Base-by-base conservation (phyloP, 768 basidiomycete species). In the Ramaria sp. region DNA sequence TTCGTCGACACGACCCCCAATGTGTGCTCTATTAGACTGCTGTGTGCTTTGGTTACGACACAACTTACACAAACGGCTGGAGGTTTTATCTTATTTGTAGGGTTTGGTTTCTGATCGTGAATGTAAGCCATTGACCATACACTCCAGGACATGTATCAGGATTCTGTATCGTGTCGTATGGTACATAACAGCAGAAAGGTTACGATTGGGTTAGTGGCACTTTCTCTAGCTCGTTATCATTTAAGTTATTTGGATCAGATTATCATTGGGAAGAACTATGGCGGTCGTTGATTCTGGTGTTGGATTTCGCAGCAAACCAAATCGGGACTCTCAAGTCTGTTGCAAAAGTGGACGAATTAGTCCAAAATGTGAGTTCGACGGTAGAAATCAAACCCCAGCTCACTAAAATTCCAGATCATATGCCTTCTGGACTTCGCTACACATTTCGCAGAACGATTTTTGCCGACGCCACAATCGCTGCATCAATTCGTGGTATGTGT, bases 41-140 rank as follows among this genome's bases (percentile, higher is more conserved):
- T 83, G 80, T 61, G 73, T 83, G 6, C 70, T 87, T 13, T 87
- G 83, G 83, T 66, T 86, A 27, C 78, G 82, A 17, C 84, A 88
- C 61, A 86, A 85, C 63, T 68, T 87, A 31, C 81, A 85, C 56
- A 83, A 77, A 61, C 75, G 72, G 30, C 67, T 86, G 4, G 81
- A 85, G 57, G 75, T 78, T 0, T 69, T 73, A 30, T 76, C 77
- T 6, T 85, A 84, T 61, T 68, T 72, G 85, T 83, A 62, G 46
- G 81, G 67, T 19, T 11, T 48, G 38, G 38, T 59, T 58, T 34
- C 60, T 47, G 30, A 49, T 6, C 27, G 58, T n/a, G 31, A 31
- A 9, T 41, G 17, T 50, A 59, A 50, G 17, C 11, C 30, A 20
- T 17, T 52, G 0, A 27, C 6, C 55, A 7, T 33, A 12, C 15